Conservation (phyloP, 2,329 filamentous ascomycete genomes). For the Ophiostoma himal-ulmi region DNA sequence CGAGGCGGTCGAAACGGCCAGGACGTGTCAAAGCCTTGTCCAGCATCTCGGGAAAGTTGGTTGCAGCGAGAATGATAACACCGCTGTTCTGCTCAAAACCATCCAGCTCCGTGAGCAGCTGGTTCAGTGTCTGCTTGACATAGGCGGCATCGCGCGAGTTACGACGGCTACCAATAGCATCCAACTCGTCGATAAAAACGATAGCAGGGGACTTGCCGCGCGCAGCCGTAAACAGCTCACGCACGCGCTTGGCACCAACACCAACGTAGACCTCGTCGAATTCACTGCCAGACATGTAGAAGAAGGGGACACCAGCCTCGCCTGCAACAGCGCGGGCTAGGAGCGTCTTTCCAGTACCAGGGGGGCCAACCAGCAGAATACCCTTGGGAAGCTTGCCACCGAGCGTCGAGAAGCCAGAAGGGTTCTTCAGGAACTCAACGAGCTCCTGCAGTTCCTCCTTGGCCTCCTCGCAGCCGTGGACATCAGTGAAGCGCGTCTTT, state of each 20-base stretch:
- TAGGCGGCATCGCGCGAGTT: conserved; percentile 91
- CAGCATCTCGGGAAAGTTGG: conserved; percentile 89
- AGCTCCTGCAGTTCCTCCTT: conserved; percentile 97
- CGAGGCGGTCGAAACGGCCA: conserved; percentile 91
- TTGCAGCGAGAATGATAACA: conserved; percentile 92
- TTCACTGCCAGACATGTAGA: conserved; percentile 99
- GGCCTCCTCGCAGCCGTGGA: conserved; percentile 95
- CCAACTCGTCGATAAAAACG: conserved; percentile 78
- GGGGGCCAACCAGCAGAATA: conserved; percentile 88
- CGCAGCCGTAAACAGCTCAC: conserved; percentile 46
- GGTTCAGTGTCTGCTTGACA: conserved; percentile 95
- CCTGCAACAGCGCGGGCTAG: conserved; percentile 92
- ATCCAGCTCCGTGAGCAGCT: conserved; percentile 92
- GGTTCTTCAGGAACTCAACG: conserved; percentile 91
- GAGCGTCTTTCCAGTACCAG: conserved; percentile 95
- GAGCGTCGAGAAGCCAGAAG: conserved; percentile 85
- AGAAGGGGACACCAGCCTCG: conserved; percentile 96
- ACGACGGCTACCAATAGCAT: conserved; percentile 89
- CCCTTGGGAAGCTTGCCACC: conserved; percentile 96
- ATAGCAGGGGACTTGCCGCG: conserved; percentile 49
- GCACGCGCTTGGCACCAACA: conserved; percentile 72
- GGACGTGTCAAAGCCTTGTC: conserved; percentile 93
- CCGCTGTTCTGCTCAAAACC: conserved; percentile 93
- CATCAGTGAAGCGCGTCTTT: conserved; percentile 83
- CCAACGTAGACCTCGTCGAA: conserved; percentile 99